Evolutionary conservation across 2,329 filamentous ascomycete species (phyloP), one percentile per base, ranked within the genome.

Genomic region (Pseudogymnoascus sp.): DNA sequence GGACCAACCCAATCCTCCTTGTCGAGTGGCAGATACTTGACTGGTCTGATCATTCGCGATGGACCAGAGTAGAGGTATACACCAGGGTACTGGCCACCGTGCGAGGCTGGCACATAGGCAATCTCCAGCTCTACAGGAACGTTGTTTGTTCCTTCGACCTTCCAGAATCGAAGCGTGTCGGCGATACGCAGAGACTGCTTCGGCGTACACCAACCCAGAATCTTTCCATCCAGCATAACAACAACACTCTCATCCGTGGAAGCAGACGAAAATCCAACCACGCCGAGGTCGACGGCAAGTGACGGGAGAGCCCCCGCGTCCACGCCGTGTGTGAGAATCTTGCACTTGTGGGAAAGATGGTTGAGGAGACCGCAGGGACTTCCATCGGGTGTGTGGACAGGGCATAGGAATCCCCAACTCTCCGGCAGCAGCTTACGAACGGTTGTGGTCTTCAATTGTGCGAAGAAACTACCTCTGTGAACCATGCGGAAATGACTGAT

Each of bases 401-500:
- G 95, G 73, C 95, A 99, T 69, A 99, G 80, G 78, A 97, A 99
- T 6, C 95, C 95, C 95, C 95, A 99, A 69, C 92, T 96, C 74
- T 99, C 95, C 1, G 95, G 95, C 18, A 97, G 79, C 69, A 99
- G 80, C 76, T 97, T 99, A 79, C 95, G 86, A 61, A 99, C 95
- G 0, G 95, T 95, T 0, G 95, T 99, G 0, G 95, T 99, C 78
- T 97, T 97, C 68, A 99, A 78, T 74, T 97, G 91, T 3, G 95
- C 95, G 75, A 99, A 99, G 83, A 99, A 99, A 74, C 91, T 95
- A 81, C 95, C 95, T 86, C 95, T 87, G 79, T 99, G 95, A 64
- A 99, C 91, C 92, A 97, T 97, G 69, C 95, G 89, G 83, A 99
- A 99, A 76, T 99, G 95, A 76, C 91, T 95, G 78, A 99, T 96